phyloP scores from a whole-genome alignment of 2,329 filamentous ascomycete species.

The Chrysosporium keratinophilum region DNA sequence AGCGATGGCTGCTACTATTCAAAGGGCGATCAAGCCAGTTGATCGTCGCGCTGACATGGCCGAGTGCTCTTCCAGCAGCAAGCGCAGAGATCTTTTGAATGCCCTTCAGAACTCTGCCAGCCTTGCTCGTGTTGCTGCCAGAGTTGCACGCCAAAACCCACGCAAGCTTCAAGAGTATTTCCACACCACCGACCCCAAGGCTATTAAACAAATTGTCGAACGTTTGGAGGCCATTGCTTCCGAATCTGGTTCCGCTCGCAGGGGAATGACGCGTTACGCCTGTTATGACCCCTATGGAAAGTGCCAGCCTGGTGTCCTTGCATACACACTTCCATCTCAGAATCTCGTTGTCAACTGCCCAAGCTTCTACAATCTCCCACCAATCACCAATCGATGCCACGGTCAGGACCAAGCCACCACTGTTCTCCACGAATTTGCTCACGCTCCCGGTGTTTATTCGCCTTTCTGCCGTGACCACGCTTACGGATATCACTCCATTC shows the following conservation, averaged over 20 bases:
- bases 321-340: conserved; percentile 48
- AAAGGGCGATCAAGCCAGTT: conserved; percentile 34
- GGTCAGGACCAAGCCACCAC: conserved; percentile 56
- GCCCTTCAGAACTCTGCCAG: conserved; percentile 47
- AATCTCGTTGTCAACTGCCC: conserved; percentile 54
- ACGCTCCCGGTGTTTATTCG: conserved; percentile 43
- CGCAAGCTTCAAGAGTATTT: conserved; percentile 45
- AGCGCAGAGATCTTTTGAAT: conserved; percentile 36
- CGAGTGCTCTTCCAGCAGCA: conserved; percentile 25
- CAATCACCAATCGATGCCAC: conserved; percentile 46
- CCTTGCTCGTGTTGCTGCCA: conserved; percentile 43
- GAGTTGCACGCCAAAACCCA: conserved; percentile 33
- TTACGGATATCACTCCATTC: conserved; percentile 46
- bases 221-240: conserved; percentile 44
- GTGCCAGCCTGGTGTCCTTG: conserved; percentile 46
- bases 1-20: conserved; percentile 42
- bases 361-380: conserved; percentile 46
- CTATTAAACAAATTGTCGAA: conserved; percentile 42
- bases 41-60: conserved; percentile 19
- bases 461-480: conserved; percentile 51
- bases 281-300: conserved; percentile 49
- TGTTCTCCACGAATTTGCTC: conserved; percentile 55
- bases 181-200: conserved; percentile 43
- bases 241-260: conserved; percentile 46
- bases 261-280: conserved; percentile 45